Evolutionary conservation across 306 rosid species (phyloP).

Genomic region (Albizia julibrissin): DNA sequence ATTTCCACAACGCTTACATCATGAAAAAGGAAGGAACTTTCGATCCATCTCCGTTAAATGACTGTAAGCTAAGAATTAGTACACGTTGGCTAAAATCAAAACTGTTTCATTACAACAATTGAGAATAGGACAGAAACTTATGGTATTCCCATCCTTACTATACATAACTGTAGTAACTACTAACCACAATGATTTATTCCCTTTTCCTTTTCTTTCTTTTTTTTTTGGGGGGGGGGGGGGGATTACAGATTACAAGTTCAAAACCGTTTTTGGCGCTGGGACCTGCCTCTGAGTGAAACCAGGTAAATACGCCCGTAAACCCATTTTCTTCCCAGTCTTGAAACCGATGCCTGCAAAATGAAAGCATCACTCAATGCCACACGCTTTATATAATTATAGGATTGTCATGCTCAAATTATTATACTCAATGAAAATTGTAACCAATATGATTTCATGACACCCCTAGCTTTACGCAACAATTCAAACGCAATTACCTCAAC

Average conservation of each 20-base stretch:
- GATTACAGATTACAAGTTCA: background rate
- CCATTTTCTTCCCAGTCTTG: constrained; percentile 79
- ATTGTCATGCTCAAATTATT: constrained; percentile 2
- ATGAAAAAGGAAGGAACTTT: background rate
- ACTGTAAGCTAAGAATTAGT: background rate
- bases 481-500: constrained; percentile 62
- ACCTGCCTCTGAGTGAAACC: constrained; percentile 55
- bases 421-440: background rate
- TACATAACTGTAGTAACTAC: constrained; percentile 22
- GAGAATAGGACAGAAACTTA: constrained; percentile 9
- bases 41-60: constrained; percentile 7
- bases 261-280: constrained; percentile 46
- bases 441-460: constrained; percentile 2
- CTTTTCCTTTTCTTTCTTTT: too few relatives aligned
- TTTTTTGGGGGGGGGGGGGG: background rate
- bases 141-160: constrained; percentile 20
- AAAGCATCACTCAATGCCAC: constrained; percentile 20
- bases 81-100: constrained; percentile 30
- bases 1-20: background rate
- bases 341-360: constrained; percentile 61
- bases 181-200: background rate
- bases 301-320: constrained; percentile 86
- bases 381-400: background rate
- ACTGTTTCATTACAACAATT: constrained; percentile 3
- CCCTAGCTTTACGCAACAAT: background rate